A percentile compares a stretch with the other conserved stretches of the same genome.
Evolutionary conservation across 257 asterid species (phyloP).

Genomic region (Solanum paucissectum): DNA sequence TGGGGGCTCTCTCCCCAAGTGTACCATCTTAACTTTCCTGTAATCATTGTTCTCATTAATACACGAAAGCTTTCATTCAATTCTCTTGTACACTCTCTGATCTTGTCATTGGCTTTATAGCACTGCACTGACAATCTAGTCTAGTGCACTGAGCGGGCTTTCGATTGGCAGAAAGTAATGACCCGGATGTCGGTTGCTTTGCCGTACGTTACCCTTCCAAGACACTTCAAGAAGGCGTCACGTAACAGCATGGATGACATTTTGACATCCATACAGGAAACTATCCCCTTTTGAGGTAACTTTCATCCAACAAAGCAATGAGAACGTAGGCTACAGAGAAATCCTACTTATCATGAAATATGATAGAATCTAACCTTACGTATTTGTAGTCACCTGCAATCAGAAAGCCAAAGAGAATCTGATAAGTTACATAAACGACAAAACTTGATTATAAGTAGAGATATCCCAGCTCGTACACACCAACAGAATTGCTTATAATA

Average conservation of each 20-base stretch:
- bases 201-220: background rate
- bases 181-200: background rate
- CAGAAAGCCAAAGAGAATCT: slow-evolving; percentile 9
- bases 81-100: background rate
- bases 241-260: background rate
- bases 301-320: background rate
- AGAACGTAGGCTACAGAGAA: background rate
- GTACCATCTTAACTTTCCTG: background rate
- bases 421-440: slow-evolving; percentile 12
- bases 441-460: background rate
- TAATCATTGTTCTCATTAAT: background rate
- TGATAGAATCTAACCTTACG: slow-evolving; percentile 44
- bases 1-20: background rate
- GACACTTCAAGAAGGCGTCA: background rate
- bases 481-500: background rate
- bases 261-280: background rate
- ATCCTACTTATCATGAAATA: background rate
- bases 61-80: background rate
- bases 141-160: background rate
- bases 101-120: background rate
- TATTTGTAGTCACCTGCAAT: slow-evolving; percentile 90
- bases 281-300: background rate
- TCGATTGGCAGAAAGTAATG: background rate
- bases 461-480: background rate
- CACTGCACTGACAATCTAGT: background rate